Conservation (phyloP, 495 filamentous ascomycete species). For the Penicillium lagena region DNA sequence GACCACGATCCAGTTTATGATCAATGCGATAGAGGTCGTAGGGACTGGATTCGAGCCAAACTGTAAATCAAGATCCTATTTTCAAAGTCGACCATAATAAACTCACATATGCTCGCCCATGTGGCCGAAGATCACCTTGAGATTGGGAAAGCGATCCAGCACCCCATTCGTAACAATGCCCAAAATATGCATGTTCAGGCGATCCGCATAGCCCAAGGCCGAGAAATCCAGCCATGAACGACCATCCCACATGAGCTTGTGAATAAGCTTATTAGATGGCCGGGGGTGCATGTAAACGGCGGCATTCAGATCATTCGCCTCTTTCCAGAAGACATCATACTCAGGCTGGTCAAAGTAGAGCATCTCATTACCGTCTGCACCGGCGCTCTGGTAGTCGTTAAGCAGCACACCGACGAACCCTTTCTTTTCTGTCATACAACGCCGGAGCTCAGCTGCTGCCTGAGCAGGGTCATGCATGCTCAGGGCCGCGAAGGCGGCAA, state of each 20-base stretch:
- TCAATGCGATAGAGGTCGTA: slow-evolving; percentile 47
- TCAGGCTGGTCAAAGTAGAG: background rate
- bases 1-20: slow-evolving; percentile 33
- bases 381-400: too few species aligned
- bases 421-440: too few species aligned
- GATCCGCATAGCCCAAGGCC: slow-evolving; percentile 26
- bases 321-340: background rate
- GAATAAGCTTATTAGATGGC: slow-evolving; percentile 1
- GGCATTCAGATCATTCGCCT: slow-evolving; percentile 33
- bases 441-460: background rate
- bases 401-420: too few species aligned
- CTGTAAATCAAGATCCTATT: too few species aligned
- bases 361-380: background rate
- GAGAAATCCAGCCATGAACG: slow-evolving; percentile 21
- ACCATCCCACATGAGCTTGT: slow-evolving; percentile 7
- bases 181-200: slow-evolving; percentile 29
- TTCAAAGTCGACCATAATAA: too few species aligned
- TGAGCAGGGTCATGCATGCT: slow-evolving; percentile 4
- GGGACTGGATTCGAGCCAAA: slow-evolving; percentile 10
- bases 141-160: slow-evolving; percentile 28
- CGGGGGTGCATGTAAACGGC: slow-evolving; percentile 50
- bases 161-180: slow-evolving; percentile 37
- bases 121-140: slow-evolving; percentile 54
- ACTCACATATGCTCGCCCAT: slow-evolving; percentile 43
- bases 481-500: background rate